Percentiles rank a stretch among this genome's conserved stretches.
These are phyloP conservation scores for Platanthera guangdongensis DNA, from an alignment of 106 monocot genomes.

Conservation along the genomic window DNA sequence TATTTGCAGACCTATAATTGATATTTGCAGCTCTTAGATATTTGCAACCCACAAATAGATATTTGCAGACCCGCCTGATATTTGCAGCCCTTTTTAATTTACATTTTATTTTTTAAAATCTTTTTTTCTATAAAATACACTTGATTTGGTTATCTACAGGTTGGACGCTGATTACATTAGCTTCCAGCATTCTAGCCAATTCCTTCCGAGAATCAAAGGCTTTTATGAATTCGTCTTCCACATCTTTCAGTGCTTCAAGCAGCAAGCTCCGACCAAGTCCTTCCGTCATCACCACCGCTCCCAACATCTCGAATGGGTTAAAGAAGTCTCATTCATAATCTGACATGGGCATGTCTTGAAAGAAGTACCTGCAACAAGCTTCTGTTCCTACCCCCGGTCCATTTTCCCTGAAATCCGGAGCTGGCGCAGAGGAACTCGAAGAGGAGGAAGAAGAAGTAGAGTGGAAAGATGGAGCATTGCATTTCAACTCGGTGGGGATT, in stretches of 20 bases:
- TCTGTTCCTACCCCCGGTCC: constrained; percentile 13
- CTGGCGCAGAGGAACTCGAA: background rate
- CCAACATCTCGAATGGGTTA: constrained; percentile 73
- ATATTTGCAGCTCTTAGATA: no score
- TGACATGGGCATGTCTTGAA: constrained; percentile 9
- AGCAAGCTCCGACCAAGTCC: constrained; percentile 42
- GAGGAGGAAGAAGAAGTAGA: constrained; percentile 7
- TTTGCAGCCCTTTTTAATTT: no score
- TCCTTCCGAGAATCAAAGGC: constrained; percentile 89
- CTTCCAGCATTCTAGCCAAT: constrained; percentile 81
- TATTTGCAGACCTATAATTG: no score
- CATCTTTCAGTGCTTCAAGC: constrained; percentile 72
- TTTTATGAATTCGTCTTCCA: constrained; percentile 76
- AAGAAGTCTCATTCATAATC: constrained; percentile 92
- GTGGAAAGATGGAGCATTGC: constrained; percentile 22
- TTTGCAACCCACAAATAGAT: no score
- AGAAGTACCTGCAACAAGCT: constrained; percentile 42
- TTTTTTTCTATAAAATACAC: no score
- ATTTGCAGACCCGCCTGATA: no score
- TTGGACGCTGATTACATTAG: constrained; percentile 21
- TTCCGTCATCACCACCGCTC: constrained; percentile 20
- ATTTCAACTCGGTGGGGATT: constrained; percentile 44
- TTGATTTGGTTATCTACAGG: constrained; percentile 49
- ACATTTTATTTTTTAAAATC: no score
- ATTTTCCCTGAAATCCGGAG: constrained; percentile 9